These are phyloP conservation scores for Pseudogymnoascus sp. DNA, from an alignment of 2,329 filamentous ascomycete species.

Conservation along the genomic window DNA sequence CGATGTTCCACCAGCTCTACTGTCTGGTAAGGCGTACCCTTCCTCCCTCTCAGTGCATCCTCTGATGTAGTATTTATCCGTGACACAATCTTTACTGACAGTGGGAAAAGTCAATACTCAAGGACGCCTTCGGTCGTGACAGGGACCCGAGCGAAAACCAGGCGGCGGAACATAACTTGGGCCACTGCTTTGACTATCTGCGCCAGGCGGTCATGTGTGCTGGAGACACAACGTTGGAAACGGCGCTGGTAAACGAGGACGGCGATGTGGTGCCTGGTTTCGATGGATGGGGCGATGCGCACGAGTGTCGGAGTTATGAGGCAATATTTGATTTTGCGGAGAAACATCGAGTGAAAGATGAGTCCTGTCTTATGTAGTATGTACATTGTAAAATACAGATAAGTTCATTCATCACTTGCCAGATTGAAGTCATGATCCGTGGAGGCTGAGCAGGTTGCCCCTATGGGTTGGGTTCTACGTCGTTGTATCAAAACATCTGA, in stretches of 20 bases:
- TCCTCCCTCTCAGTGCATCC: not conserved
- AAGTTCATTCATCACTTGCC: not conserved
- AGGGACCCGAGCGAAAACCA: not conserved
- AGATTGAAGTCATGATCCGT: not conserved
- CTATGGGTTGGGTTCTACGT: not conserved
- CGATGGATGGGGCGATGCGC: not conserved
- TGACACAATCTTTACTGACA: not conserved
- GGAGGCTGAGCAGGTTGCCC: not conserved
- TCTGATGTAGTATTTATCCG: not conserved
- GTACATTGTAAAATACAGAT: not conserved
- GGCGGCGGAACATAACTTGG: constrained; percentile 10
- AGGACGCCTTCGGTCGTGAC: not conserved
- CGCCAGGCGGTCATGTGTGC: constrained; percentile 17
- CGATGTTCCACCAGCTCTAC: not conserved
- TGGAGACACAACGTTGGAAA: constrained; percentile 23
- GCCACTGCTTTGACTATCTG: constrained; percentile 19
- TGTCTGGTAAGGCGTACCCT: not conserved
- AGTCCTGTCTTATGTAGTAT: not conserved
- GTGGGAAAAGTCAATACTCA: not conserved
- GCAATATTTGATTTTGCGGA: not conserved
- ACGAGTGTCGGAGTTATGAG: not conserved
- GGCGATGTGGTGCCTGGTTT: not conserved
- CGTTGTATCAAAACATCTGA: not conserved
- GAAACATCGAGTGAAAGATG: not conserved
- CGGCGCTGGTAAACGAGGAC: constrained; percentile 25